Conservation (phyloP, 2,329 filamentous ascomycete genomes). For the Scorias spongiosa region DNA sequence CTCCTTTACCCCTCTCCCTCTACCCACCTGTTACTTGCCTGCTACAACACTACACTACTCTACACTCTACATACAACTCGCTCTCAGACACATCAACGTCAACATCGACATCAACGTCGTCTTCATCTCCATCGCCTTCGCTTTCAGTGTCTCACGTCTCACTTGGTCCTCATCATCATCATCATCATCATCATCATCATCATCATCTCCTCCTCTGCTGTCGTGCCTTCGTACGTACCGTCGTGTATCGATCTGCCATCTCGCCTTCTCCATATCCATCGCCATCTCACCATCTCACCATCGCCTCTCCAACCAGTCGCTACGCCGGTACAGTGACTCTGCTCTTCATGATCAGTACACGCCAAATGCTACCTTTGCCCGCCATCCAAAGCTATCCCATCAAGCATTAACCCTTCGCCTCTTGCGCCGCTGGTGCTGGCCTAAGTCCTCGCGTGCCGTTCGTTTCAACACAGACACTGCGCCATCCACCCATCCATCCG, state of each 20-base stretch:
- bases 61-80: not conserved
- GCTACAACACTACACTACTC: too few relatives aligned
- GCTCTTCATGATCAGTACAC: not conserved
- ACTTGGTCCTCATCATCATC: not conserved
- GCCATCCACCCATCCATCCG: not conserved
- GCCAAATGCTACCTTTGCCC: not conserved
- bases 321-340: too few relatives aligned
- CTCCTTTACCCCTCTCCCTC: conserved; percentile 13
- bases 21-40: conserved; percentile 11
- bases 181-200: not conserved
- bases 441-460: not conserved
- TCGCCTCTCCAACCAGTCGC: conserved; percentile 1
- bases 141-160: not conserved
- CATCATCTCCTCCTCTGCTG: not conserved
- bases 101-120: not conserved
- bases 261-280: not conserved
- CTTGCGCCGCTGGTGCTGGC: not conserved
- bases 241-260: not conserved
- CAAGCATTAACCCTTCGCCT: not conserved
- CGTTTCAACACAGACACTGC: not conserved
- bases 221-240: not conserved
- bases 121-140: not conserved
- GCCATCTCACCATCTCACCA: conserved; percentile 5
- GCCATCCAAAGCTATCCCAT: not conserved
- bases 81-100: not conserved